These are phyloP conservation scores for Trapa bicornis DNA, from an alignment of 345 rosid genomes.

Conservation along the genomic window DNA sequence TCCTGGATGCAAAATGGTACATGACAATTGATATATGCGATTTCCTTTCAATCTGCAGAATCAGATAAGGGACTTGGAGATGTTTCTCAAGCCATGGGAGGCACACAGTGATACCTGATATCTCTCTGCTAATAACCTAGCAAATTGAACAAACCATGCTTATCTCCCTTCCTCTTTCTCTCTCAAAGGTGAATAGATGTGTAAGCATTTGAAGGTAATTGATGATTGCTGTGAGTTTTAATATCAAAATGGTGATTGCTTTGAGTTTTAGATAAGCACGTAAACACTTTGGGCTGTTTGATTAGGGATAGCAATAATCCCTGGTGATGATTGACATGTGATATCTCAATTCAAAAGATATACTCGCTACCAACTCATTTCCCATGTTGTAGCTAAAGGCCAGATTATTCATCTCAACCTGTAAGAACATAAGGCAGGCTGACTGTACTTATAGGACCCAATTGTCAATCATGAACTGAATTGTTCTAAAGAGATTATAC, in stretches of 20 bases:
- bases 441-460: too few species aligned
- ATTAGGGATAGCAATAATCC: background rate
- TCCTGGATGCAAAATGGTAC: background rate
- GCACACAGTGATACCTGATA: background rate
- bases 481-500: too few species aligned
- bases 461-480: too few species aligned
- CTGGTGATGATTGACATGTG: background rate
- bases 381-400: background rate
- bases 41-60: slow-evolving; percentile 4
- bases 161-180: too few species aligned
- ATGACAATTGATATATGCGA: background rate
- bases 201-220: background rate
- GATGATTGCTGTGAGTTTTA: too few species aligned
- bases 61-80: slow-evolving; percentile 3
- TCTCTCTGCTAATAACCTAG: background rate
- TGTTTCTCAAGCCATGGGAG: slow-evolving; percentile 8
- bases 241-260: too few species aligned
- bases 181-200: background rate
- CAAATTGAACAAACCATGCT: background rate
- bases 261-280: background rate
- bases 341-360: background rate
- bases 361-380: background rate
- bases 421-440: too few species aligned
- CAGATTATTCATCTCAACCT: too few species aligned
- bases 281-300: background rate